Conservation (phyloP, 2,329 filamentous ascomycete genomes). For the Nigrospora osmanthi region DNA sequence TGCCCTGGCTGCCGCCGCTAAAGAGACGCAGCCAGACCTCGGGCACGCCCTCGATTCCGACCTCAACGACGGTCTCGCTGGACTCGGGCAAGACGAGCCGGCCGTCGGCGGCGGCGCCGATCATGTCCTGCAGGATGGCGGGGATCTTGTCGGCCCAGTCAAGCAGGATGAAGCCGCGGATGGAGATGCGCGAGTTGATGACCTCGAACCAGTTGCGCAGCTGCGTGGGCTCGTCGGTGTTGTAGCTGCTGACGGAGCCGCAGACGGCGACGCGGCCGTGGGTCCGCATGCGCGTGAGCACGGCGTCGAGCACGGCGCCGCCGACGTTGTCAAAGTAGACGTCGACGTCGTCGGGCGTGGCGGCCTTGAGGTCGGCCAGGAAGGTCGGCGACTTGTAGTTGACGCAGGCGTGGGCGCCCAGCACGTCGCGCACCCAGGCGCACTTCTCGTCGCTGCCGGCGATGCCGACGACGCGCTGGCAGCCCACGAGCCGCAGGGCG, state of each 20-base stretch:
- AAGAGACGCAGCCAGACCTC: conserved; percentile 19
- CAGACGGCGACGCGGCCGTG: conserved; percentile 29
- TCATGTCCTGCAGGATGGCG: conserved; percentile 13
- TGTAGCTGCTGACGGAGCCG: conserved; percentile 34
- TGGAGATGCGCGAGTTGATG: conserved; percentile 28
- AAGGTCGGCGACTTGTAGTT: conserved; percentile 42
- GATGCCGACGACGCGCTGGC: conserved; percentile 40
- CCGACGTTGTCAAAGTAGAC: conserved; percentile 41
- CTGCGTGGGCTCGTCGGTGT: conserved; percentile 19
- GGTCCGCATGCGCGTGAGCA: conserved; percentile 29
- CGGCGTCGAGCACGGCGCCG: conserved; percentile 33
- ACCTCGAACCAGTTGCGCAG: conserved; percentile 35
- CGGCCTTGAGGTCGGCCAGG: conserved; percentile 33
- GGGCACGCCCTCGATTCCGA: conserved; percentile 17
- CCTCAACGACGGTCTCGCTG: conserved; percentile 17
- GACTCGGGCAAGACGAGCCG: conserved; percentile 10
- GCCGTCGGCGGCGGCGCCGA: conserved; percentile 14
- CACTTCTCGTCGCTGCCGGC: conserved; percentile 44
- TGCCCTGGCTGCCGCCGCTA: conserved; percentile 16
- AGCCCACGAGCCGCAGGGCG: conserved; percentile 35
- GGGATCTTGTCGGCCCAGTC: conserved; percentile 24
- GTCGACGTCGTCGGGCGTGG: conserved; percentile 37
- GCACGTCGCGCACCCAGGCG: conserved; percentile 30
- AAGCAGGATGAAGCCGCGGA: conserved; percentile 34
- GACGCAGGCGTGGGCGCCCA: conserved; percentile 42